Base-by-base conservation (phyloP, 352 stramenopile genomes). In the Peronospora destructor region DNA sequence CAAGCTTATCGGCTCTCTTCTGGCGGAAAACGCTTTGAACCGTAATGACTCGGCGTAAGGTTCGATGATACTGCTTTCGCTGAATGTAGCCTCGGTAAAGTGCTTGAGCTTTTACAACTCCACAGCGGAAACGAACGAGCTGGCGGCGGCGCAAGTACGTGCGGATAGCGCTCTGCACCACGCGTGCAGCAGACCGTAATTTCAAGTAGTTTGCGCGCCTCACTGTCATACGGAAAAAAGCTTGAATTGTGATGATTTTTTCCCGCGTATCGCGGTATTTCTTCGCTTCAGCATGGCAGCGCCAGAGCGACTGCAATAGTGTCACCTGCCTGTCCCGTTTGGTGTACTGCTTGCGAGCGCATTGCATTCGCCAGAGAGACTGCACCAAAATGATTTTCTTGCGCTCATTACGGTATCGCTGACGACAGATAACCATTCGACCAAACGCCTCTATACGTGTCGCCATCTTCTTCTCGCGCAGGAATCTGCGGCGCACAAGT, bases 381-480 rank as follows among this genome's bases (percentile, higher is more conserved):
- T 94, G 84, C 6, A 91, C 37, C 2, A 91, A 28, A 21, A 94
- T 65, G 38, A 94, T 85, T 39, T 79, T 76, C 36, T 75, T 79
- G 12, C 68, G 71, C 29, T 79, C 73, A 30, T 75, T 57, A 1
- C 44, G 52, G 64, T 86, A 94, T 5, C 70, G 68, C 42, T 84
- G 68, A 14, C 76, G 78, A 32, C 65, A 87, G 17, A 91, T 79
- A 12, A 92, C 43, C 84, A 94, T 92, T 32, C 81, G 74, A 0
- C 79, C 76, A 53, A 94, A 91, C 9, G 81, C 80, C 33, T 82
- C 76, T 28, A 94, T 86, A 19, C 84, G 81, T 6, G 81, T 90
- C 5, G 84, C 84, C 84, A 94, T 94, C 40, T 90, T 91, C 54
- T 86, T 88, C 50, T 94, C 84, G 9, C 62, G 76, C 16, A 91